Evolutionary conservation across 495 filamentous ascomycete genomes (phyloP), one percentile per base, ranked within the genome.

Genomic region (Lichina pygmaea): DNA sequence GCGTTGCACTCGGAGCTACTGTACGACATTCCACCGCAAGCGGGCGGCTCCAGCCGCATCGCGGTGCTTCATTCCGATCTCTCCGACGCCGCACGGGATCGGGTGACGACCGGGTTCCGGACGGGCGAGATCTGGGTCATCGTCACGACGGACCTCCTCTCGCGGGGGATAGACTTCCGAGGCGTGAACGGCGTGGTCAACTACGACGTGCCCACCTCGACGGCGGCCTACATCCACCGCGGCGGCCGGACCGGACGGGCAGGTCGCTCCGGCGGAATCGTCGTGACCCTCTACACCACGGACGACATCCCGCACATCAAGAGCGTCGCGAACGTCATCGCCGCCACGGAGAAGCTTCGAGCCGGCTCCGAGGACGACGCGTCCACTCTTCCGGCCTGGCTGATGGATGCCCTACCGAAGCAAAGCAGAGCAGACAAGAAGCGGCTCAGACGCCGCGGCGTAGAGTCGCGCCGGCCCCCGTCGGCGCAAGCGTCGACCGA

Each of bases 101-200:
- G 66, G 7, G 77, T 93, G 53, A 92, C 95, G 80, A 71, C 78
- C 10, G 72, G 77, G 2, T 95, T 97, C 62, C 76, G 86, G 30
- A 73, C 75, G 48, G 91, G 86, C 51, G 86, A 95, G 57, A 74
- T 94, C 42, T 97, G 89, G 89, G 75, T 94, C 11, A 67, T 97
- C 9, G 81, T 95, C 49, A 95, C 91, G 0, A 97, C 89, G 0
- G 89, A 97, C 54, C 66, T 95, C 32, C 68, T 95, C 0, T 76
- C 83, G 9, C 75, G 89, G 34, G 89, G 89, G 17, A 71, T 97
- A 38, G 89, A 97, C 59, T 93, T 95, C 60, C 71, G 75, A 11
- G 78, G 91, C 30, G 73, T 97, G 45, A 89, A 93, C 52, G 80
- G 85, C 34, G 85, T 97, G 0, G 75, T 95, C 30, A 97, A 95